Evolutionary conservation across 1,139 yeast species (phyloP).

Genomic region (Zygoascus sp.): DNA sequence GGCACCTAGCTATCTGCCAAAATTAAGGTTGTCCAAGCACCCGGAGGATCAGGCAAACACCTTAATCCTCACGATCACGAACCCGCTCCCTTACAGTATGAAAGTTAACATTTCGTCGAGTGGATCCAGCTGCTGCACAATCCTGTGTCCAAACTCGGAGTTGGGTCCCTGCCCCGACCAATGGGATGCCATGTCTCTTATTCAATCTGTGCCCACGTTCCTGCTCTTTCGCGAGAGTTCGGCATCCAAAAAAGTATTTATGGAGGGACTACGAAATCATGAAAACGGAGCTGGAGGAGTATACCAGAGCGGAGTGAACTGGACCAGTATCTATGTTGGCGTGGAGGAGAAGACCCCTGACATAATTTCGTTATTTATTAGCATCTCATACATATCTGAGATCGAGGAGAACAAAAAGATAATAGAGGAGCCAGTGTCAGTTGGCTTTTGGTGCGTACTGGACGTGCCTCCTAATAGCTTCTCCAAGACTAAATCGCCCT

Average conservation of each 20-base stretch:
- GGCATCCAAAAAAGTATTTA: conserved; percentile 28
- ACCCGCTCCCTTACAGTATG: conserved; percentile 25
- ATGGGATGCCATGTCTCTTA: conserved; percentile 30
- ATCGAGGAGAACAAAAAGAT: background rate
- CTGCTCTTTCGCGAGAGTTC: conserved; percentile 28
- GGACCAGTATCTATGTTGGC: conserved; percentile 25
- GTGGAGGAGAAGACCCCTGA: background rate
- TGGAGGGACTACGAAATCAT: conserved; percentile 23
- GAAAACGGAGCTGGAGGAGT: conserved; percentile 17
- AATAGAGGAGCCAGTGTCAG: background rate
- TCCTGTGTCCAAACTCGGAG: conserved; percentile 24
- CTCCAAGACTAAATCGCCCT: too few species aligned
- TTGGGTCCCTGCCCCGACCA: conserved; percentile 28
- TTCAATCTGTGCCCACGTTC: conserved; percentile 28
- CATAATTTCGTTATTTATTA: conserved; percentile 2
- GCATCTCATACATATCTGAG: conserved; percentile 4
- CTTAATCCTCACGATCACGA: conserved; percentile 26
- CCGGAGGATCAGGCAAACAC: conserved; percentile 11
- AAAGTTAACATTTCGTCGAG: conserved; percentile 27
- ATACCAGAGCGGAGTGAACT: conserved; percentile 27
- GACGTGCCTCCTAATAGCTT: background rate
- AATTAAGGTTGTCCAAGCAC: conserved; percentile 9
- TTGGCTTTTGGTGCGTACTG: conserved; percentile 6
- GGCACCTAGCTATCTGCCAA: conserved; percentile 29
- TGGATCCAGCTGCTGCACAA: conserved; percentile 16